These are phyloP conservation scores for Saccharomycopsis guyanensis DNA, from an alignment of 805 yeast species.

Conservation along the genomic window DNA sequence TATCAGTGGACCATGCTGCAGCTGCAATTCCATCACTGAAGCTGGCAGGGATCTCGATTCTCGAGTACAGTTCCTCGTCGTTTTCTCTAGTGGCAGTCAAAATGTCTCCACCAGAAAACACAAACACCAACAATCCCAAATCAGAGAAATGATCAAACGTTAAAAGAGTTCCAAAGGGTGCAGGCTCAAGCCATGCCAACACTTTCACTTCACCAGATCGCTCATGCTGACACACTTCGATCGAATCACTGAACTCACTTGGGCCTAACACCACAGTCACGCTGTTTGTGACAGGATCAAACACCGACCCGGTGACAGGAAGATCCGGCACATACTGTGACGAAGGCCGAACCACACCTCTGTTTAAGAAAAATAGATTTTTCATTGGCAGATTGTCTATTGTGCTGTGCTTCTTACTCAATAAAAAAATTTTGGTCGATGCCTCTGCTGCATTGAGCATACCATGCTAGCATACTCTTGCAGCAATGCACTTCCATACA, in stretches of 20 bases:
- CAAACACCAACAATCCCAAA: slow-evolving; percentile 53
- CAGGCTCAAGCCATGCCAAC: slow-evolving; percentile 54
- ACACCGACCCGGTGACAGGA: slow-evolving; percentile 44
- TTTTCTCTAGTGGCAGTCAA: slow-evolving; percentile 54
- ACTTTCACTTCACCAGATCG: slow-evolving; percentile 52
- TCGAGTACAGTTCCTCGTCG: slow-evolving; percentile 35
- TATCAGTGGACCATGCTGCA: slow-evolving; percentile 87
- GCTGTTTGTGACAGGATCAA: slow-evolving; percentile 70
- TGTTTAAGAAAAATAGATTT: slow-evolving; percentile 44
- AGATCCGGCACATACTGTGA: slow-evolving; percentile 62
- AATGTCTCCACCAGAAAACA: slow-evolving; percentile 72
- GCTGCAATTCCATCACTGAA: slow-evolving; percentile 68
- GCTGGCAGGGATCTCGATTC: slow-evolving; percentile 70
- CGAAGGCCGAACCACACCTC: slow-evolving; percentile 43
- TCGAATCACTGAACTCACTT: slow-evolving; percentile 40
- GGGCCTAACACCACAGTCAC: slow-evolving; percentile 58
- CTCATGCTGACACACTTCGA: slow-evolving; percentile 73
- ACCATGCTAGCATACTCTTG: background rate
- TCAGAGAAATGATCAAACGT: slow-evolving; percentile 68
- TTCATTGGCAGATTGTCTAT: slow-evolving; percentile 30
- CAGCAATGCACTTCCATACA: background rate
- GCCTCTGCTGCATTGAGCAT: background rate
- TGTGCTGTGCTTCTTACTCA: background rate
- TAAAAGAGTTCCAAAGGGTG: slow-evolving; percentile 30
- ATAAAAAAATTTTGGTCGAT: background rate